Percentiles rank a stretch among this genome's conserved stretches.
Evolutionary conservation across 139 green algal genomes (phyloP).

Genomic region (Eudorina sp.): DNA sequence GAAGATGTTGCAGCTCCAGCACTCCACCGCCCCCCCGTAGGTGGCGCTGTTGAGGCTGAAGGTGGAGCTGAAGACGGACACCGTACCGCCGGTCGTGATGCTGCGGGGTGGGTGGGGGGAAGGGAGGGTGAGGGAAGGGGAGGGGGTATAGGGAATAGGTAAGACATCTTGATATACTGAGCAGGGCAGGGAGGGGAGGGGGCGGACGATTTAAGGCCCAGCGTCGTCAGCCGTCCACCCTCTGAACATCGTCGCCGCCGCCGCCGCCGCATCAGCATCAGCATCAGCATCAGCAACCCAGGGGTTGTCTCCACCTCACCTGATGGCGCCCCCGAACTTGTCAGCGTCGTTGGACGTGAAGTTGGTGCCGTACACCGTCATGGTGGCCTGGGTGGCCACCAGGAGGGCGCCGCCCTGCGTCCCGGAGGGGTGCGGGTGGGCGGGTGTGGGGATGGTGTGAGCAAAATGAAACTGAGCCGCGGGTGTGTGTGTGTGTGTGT

Average conservation of each 20-base stretch:
- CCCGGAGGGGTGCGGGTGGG: background rate
- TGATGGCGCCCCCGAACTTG: constrained; percentile 27
- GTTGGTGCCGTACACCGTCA: background rate
- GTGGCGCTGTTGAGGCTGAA: background rate
- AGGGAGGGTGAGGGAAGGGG: background rate
- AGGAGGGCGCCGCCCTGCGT: constrained; percentile 13
- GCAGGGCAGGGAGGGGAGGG: too few relatives aligned
- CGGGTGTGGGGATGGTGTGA: too few relatives aligned
- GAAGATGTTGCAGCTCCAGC: background rate
- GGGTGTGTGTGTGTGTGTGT: too few relatives aligned
- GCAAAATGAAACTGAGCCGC: too few relatives aligned
- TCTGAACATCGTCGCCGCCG: too few relatives aligned
- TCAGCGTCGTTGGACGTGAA: background rate
- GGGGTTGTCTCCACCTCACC: too few relatives aligned
- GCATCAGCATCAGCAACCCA: too few relatives aligned
- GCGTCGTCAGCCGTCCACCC: too few relatives aligned
- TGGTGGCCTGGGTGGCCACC: background rate
- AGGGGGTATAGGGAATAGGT: too few relatives aligned
- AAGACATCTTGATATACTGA: too few relatives aligned
- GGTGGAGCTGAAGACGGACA: background rate
- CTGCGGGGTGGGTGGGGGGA: background rate
- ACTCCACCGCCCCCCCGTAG: constrained; percentile 7
- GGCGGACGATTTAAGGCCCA: too few relatives aligned
- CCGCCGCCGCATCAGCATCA: too few relatives aligned
- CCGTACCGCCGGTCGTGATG: background rate